Evolutionary conservation across 768 basidiomycete species (phyloP).

Genomic region (Collybia nuda): DNA sequence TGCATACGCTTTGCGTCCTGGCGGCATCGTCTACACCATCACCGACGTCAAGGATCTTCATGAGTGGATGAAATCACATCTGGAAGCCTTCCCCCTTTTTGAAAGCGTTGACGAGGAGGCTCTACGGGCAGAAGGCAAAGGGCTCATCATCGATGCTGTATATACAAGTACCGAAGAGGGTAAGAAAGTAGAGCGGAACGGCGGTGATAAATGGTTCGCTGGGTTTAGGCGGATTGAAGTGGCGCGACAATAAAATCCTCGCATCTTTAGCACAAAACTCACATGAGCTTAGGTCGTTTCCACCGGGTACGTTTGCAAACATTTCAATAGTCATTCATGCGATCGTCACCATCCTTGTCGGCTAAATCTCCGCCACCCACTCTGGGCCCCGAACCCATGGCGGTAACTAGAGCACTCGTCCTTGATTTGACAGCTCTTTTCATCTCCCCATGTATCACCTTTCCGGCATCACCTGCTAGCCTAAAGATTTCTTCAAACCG

Average conservation of each 20-base stretch:
- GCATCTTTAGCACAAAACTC: background rate
- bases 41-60: slow-evolving; percentile 95
- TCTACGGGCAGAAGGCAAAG: slow-evolving; percentile 74
- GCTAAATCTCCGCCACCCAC: slow-evolving; percentile 20
- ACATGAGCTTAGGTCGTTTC: slow-evolving; percentile 7
- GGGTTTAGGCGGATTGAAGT: slow-evolving; percentile 75
- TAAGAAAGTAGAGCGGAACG: slow-evolving; percentile 91
- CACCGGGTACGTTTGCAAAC: background rate
- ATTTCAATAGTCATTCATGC: slow-evolving; percentile 31
- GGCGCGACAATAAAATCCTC: slow-evolving; percentile 21
- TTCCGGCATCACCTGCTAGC: slow-evolving; percentile 75
- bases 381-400: slow-evolving; percentile 53
- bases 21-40: slow-evolving; percentile 97
- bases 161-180: slow-evolving; percentile 93
- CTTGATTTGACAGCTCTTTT: slow-evolving; percentile 62
- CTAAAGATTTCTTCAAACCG: slow-evolving; percentile 88
- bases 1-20: slow-evolving; percentile 87
- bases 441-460: slow-evolving; percentile 85
- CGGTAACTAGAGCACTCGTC: slow-evolving; percentile 60
- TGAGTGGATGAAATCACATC: slow-evolving; percentile 91
- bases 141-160: slow-evolving; percentile 78
- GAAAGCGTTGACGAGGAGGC: slow-evolving; percentile 73
- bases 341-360: slow-evolving; percentile 35
- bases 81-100: slow-evolving; percentile 88
- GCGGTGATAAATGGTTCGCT: slow-evolving; percentile 88